These are phyloP conservation scores for Vitis rupestris DNA, from an alignment of 164 flowering plant species.

Conservation along the genomic window DNA sequence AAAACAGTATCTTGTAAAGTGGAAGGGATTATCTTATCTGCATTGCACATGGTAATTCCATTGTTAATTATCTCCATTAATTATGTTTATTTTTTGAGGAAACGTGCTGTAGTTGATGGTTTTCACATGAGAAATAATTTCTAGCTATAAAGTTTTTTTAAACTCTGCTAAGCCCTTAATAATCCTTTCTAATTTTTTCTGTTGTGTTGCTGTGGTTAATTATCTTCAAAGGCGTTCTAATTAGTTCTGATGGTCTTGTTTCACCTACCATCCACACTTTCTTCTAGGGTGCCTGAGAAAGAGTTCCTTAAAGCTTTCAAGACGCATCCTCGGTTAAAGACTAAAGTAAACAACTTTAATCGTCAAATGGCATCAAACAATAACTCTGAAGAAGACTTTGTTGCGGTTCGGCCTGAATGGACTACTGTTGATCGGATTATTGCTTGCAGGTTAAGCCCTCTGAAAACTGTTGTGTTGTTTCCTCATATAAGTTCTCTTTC, in stretches of 20 bases:
- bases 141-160: not conserved
- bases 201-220: not conserved
- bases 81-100: not conserved
- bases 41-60: conserved; percentile 87
- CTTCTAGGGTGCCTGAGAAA: conserved; percentile 86
- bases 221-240: not conserved
- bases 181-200: not conserved
- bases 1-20: conserved; percentile 95
- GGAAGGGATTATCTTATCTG: conserved; percentile 95
- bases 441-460: conserved; percentile 74
- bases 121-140: not conserved
- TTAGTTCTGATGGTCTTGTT: not conserved
- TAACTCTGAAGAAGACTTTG: conserved; percentile 80
- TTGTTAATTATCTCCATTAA: not conserved
- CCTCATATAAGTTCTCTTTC: too few relatives aligned
- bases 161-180: not conserved
- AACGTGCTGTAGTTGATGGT: not conserved
- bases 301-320: conserved; percentile 90
- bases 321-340: conserved; percentile 73
- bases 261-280: not conserved
- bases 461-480: not conserved
- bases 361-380: conserved; percentile 58
- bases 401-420: conserved; percentile 95
- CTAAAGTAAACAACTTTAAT: conserved; percentile 84
- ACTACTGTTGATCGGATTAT: conserved; percentile 92